phyloP scores from a whole-genome alignment of 1,284 basidiomycete genomes.

The Cutaneotrichosporon cavernicola region DNA sequence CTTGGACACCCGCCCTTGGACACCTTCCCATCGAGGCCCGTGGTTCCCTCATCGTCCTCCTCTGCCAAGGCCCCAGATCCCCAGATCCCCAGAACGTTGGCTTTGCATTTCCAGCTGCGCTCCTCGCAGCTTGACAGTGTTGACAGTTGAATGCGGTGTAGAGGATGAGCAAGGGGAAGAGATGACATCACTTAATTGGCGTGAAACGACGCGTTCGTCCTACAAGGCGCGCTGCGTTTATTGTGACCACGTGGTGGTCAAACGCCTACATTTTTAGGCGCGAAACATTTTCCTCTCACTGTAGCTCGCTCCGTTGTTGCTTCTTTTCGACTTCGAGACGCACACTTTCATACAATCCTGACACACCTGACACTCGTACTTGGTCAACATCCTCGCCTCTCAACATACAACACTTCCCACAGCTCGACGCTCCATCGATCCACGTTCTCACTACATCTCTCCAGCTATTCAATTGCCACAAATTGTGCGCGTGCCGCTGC shows the following conservation, averaged over 20 bases:
- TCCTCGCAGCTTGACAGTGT: too few relatives aligned
- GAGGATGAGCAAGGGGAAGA: too few relatives aligned
- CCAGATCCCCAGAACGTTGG: too few relatives aligned
- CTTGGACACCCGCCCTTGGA: too few relatives aligned
- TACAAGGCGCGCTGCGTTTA: neutral
- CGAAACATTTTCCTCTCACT: neutral
- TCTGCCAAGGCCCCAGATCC: too few relatives aligned
- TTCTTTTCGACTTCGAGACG: constrained; percentile 4
- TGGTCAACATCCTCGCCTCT: neutral
- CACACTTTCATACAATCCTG: too few relatives aligned
- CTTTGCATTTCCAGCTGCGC: too few relatives aligned
- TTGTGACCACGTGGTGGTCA: neutral
- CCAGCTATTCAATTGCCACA: neutral
- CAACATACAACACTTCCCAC: neutral
- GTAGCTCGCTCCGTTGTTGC: neutral
- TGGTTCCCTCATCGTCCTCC: too few relatives aligned
- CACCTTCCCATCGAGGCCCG: too few relatives aligned
- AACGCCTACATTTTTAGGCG: neutral
- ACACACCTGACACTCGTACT: neutral
- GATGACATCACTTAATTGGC: too few relatives aligned
- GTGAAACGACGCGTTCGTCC: too few relatives aligned
- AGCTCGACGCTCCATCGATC: neutral
- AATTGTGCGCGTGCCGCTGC: neutral
- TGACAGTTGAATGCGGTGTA: too few relatives aligned
- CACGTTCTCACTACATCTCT: neutral